Base-by-base conservation (phyloP, 371 early-diverging fungal genomes). In the Lichtheimia ornata region DNA sequence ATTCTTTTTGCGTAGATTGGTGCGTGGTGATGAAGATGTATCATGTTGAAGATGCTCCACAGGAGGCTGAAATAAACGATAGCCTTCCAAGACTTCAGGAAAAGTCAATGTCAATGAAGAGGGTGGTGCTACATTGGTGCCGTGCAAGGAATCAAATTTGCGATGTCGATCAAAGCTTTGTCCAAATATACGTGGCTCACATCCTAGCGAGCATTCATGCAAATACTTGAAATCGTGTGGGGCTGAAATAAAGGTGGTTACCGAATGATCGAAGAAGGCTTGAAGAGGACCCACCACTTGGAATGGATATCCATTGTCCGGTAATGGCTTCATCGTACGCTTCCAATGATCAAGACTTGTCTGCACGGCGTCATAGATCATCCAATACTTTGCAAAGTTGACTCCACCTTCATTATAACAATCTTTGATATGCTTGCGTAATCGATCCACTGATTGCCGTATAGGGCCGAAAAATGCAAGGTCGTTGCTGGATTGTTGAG, bases 121-220 rank as follows among this genome's bases (percentile, higher is more conserved):
- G 2, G 74, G 69, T 17, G 73, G 69, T 5, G 71, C 64, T 15
- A 71, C 66, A 50, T 72, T 63, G 1, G 40, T 61, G 18, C 55
- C 62, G n/a, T 62, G 66, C 30, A 65, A 35, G 4, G 62, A 58
- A 25, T 62, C 51, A 47, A 53, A 56, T 25, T 55, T 51, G 54
- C 58, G 66, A 45, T 62, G 58, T 15, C 69, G 53, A 41, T 76
- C 77, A 35, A 73, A 77, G 17, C 73, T 70, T 50, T 84, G 83
- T 3, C 84, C 86, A 69, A 81, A 79, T 9, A 84, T 69, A 35
- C 75, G 73, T 2, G 84, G 84, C 30, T 87, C 87, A 61, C 87
- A 87, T 20, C 73, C 74, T 14, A 84, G 50, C 0, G 87, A 87
- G 5, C 81, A 83, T 62, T 84, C 85, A 58, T 80, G 77, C 5